Evolutionary conservation across 306 rosid genomes (phyloP).

Genomic region (Mimosa bimucronata): DNA sequence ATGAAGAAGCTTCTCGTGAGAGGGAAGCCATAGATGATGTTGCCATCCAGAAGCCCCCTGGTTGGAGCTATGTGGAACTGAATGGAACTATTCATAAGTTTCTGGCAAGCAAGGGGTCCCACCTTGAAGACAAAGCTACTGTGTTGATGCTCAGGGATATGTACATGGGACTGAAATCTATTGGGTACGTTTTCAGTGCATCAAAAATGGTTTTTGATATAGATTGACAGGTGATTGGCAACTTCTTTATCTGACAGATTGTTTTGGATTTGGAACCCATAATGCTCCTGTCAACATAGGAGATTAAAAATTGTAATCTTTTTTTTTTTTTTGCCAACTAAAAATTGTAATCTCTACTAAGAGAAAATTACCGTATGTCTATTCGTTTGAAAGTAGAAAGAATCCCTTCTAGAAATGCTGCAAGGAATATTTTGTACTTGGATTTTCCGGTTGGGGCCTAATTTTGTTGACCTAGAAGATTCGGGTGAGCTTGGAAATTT

Average conservation of each 20-base stretch:
- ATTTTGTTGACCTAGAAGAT: neutral
- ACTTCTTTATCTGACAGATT: slow-evolving; percentile 3
- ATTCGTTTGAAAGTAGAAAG: neutral
- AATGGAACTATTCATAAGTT: slow-evolving; percentile 49
- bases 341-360: too few species aligned
- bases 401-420: neutral
- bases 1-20: slow-evolving; percentile 48
- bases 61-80: slow-evolving; percentile 55
- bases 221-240: slow-evolving; percentile 23
- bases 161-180: slow-evolving; percentile 34
- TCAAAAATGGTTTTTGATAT: slow-evolving; percentile 42
- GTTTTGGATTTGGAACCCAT: neutral
- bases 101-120: slow-evolving; percentile 41
- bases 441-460: neutral
- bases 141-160: slow-evolving; percentile 45
- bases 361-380: neutral
- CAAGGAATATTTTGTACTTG: neutral
- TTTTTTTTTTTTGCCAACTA: too few species aligned
- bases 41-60: slow-evolving; percentile 53
- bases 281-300: neutral
- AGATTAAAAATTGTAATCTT: neutral
- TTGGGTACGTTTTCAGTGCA: slow-evolving; percentile 36
- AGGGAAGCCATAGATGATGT: slow-evolving; percentile 45
- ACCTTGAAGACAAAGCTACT: slow-evolving; percentile 28
- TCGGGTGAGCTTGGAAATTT: neutral